Evolutionary conservation across 495 filamentous ascomycete genomes (phyloP).

Genomic region (Aspergillus kassunensis): DNA sequence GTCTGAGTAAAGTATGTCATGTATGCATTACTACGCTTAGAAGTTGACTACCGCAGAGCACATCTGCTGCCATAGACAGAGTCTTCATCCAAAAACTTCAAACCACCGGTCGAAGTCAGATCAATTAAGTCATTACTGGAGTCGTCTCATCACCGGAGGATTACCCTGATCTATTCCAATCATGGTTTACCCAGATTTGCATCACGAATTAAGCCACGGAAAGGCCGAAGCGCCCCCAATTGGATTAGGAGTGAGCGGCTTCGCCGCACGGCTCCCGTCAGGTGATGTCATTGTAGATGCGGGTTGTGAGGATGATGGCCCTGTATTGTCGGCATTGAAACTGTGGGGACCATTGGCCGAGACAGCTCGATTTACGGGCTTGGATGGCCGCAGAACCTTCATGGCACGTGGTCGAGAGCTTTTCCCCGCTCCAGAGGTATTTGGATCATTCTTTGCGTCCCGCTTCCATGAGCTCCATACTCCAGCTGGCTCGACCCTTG

Average conservation of each 20-base stretch:
- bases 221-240: conserved; percentile 93
- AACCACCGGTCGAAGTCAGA: neutral
- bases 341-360: conserved; percentile 30
- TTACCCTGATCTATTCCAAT: conserved; percentile 27
- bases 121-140: neutral
- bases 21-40: conserved; percentile 15
- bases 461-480: conserved; percentile 71
- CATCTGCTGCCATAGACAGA: neutral
- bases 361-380: conserved; percentile 43
- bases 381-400: conserved; percentile 74
- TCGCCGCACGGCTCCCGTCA: conserved; percentile 39
- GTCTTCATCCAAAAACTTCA: conserved; percentile 12
- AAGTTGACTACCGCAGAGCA: conserved; percentile 13
- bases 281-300: conserved; percentile 21
- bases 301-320: conserved; percentile 21
- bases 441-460: conserved; percentile 45
- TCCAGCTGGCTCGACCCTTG: conserved; percentile 45
- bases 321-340: conserved; percentile 24
- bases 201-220: conserved; percentile 70
- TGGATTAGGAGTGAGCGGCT: conserved; percentile 65
- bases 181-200: conserved; percentile 16
- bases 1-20: neutral
- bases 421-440: conserved; percentile 38
- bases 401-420: conserved; percentile 56
- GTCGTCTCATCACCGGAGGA: neutral